Evolutionary conservation across 2,329 filamentous ascomycete species (phyloP).

Genomic region (Colletotrichum echinochloae): DNA sequence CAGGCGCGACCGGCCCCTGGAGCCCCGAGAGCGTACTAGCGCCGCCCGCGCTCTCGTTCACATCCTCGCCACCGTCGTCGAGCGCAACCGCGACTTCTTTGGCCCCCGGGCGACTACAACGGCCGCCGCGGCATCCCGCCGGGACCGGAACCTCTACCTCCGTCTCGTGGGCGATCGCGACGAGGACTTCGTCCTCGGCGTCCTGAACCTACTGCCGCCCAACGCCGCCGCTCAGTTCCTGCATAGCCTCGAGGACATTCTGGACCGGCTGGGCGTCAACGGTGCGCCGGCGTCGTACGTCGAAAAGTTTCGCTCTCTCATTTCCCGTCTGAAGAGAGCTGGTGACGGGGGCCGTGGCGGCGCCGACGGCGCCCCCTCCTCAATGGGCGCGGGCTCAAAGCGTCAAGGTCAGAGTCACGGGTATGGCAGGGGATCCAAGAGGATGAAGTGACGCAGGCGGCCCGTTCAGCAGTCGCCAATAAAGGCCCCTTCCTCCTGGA

Average conservation of each 20-base stretch:
- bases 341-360: conserved; percentile 44
- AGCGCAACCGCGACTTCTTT: conserved; percentile 54
- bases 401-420: conserved; percentile 46
- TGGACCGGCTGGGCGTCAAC: conserved; percentile 49
- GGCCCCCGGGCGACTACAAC: conserved; percentile 40
- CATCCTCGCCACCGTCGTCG: conserved; percentile 59
- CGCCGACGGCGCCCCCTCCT: conserved; percentile 36
- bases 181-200: conserved; percentile 58
- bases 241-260: conserved; percentile 51
- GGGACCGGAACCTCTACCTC: conserved; percentile 61
- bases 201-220: conserved; percentile 56
- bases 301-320: conserved; percentile 49
- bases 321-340: conserved; percentile 47
- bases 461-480: neutral
- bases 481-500: neutral
- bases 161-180: conserved; percentile 60
- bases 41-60: conserved; percentile 62
- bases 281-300: conserved; percentile 53
- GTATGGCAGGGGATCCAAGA: conserved; percentile 48
- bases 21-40: conserved; percentile 54
- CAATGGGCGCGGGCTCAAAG: conserved; percentile 48
- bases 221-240: conserved; percentile 59
- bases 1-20: conserved; percentile 52
- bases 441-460: conserved; percentile 48
- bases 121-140: conserved; percentile 9